Evolutionary conservation across 257 asterid species (phyloP).

Genomic region (Solanum gracilifrons): DNA sequence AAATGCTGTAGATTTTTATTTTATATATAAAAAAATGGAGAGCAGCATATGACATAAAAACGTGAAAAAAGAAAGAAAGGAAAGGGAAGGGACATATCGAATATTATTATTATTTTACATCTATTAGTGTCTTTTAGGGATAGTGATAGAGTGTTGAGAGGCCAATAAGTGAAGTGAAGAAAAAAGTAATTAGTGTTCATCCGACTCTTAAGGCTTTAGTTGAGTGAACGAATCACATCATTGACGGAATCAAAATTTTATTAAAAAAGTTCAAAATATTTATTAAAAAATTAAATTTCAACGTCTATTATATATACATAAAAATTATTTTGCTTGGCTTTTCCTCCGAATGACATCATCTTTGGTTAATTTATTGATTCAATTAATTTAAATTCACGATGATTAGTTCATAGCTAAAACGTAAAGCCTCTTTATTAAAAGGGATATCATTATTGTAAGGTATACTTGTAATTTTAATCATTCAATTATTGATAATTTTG

Average conservation of each 20-base stretch:
- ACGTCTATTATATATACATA: too few species aligned
- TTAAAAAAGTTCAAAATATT: neutral
- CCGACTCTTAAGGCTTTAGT: neutral
- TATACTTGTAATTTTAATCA: neutral
- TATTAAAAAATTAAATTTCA: too few species aligned
- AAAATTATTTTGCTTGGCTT: accelerated
- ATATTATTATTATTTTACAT: neutral
- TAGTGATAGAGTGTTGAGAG: slow-evolving; percentile 5
- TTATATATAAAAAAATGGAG: neutral
- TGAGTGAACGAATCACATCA: neutral
- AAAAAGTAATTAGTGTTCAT: neutral
- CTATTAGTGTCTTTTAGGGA: slow-evolving; percentile 3
- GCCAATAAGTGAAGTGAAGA: slow-evolving; percentile 8
- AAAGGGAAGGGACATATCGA: neutral
- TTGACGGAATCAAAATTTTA: neutral
- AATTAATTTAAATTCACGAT: neutral
- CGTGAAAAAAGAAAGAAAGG: neutral
- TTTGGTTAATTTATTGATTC: neutral
- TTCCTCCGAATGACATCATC: neutral
- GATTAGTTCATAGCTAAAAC: neutral
- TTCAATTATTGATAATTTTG: neutral
- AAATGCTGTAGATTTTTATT: neutral
- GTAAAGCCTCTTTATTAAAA: neutral
- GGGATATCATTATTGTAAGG: neutral
- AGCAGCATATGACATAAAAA: neutral